phyloP scores from a whole-genome alignment of 2,329 filamentous ascomycete species.

The Anthostomella pinea region DNA sequence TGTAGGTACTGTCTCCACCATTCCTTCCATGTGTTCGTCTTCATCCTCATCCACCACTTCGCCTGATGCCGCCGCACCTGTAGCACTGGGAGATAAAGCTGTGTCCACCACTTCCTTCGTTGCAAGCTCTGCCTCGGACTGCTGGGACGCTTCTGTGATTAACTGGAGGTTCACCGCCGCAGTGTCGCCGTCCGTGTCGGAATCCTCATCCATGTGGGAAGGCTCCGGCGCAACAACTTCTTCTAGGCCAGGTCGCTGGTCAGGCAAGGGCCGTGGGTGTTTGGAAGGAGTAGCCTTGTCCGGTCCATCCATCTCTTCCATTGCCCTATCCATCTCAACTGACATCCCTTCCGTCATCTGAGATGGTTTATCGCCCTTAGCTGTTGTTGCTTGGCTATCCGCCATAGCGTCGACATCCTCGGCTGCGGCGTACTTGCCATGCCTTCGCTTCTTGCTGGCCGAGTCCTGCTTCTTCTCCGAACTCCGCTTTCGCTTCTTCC shows the following conservation, averaged over 20 bases:
- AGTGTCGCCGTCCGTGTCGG: conserved; percentile 25
- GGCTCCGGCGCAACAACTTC: conserved; percentile 9
- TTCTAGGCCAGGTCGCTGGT: conserved; percentile 13
- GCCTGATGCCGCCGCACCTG: conserved; percentile 6
- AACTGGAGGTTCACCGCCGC: conserved; percentile 31
- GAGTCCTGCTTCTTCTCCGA: conserved; percentile 18
- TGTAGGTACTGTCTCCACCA: background rate
- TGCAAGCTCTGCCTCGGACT: conserved; percentile 19
- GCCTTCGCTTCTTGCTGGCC: conserved; percentile 27
- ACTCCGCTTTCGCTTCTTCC: conserved; percentile 28
- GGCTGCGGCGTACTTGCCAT: conserved; percentile 12
- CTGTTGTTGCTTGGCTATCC: conserved; percentile 17
- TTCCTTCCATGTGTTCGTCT: conserved; percentile 2
- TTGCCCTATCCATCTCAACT: conserved; percentile 9
- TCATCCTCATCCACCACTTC: conserved; percentile 11
- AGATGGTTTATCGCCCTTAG: conserved; percentile 5
- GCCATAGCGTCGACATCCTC: conserved; percentile 16
- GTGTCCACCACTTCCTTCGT: conserved; percentile 15
- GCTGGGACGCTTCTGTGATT: conserved; percentile 32
- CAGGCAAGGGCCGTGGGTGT: conserved; percentile 3
- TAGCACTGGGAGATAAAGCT: conserved; percentile 2
- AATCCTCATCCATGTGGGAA: conserved; percentile 11
- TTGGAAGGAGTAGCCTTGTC: conserved; percentile 8
- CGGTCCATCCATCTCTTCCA: conserved; percentile 7
- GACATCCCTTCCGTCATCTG: conserved; percentile 2